Percentiles rank a stretch among this genome's conserved stretches.
phyloP scores from a whole-genome alignment of 2,329 filamentous ascomycete genomes.

The Cercospora brassicicola region DNA sequence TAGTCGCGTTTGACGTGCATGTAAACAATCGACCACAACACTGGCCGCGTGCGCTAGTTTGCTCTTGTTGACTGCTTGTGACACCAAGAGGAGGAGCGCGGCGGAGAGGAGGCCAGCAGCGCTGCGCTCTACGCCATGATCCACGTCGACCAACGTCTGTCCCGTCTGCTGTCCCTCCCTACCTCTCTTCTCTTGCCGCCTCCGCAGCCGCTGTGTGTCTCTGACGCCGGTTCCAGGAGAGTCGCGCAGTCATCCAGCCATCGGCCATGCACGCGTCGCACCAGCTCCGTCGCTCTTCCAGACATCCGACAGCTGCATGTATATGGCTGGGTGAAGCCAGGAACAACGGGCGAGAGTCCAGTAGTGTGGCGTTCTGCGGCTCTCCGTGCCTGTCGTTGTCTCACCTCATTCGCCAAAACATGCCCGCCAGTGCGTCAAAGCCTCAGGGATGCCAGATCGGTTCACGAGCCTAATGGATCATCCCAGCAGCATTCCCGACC shows the following conservation, averaged over 20 bases:
- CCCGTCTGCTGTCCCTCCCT: background rate
- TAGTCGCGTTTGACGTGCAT: slow-evolving; percentile 3
- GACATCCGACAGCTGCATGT: background rate
- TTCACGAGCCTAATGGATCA: background rate
- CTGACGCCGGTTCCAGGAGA: background rate
- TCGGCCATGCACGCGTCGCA: background rate
- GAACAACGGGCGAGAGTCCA: background rate
- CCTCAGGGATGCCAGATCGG: background rate
- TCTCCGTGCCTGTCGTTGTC: background rate
- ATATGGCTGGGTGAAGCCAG: background rate
- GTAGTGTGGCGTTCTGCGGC: background rate
- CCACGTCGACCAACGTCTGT: background rate
- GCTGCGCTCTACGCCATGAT: slow-evolving; percentile 2
- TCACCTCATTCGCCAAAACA: background rate
- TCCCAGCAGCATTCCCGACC: background rate
- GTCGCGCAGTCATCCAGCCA: background rate
- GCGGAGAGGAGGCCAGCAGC: background rate
- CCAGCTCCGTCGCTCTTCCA: background rate
- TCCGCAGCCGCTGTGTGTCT: background rate
- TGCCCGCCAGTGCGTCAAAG: background rate
- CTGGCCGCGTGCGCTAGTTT: background rate
- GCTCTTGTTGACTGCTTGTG: background rate
- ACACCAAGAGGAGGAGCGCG: background rate
- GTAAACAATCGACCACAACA: background rate
- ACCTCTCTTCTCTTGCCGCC: background rate